Evolutionary conservation across 176 grass and related monocot genomes (phyloP), one percentile per base, ranked within the genome.

Genomic region (Eleusine indica): DNA sequence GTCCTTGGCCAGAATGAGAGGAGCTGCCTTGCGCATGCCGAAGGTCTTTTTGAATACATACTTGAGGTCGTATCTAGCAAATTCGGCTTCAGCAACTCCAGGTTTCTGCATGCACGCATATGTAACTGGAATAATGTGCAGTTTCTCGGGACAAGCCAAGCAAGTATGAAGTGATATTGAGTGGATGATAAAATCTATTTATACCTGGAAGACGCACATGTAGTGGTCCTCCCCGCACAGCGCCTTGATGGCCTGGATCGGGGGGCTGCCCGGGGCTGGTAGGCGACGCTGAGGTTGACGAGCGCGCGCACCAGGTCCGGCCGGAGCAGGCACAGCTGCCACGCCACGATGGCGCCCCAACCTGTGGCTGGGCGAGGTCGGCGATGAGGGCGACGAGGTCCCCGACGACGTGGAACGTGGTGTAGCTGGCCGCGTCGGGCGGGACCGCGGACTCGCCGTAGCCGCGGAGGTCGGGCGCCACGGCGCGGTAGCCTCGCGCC

Each of bases 351-450:
- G 68, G 94, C 89, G 69, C 94, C 94, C 94, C 94, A 97, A 94
- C 93, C 79, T 87, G 76, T 7, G 85, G 86, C 73, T 67, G 89
- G 21, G 19, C 94, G 81, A 97, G 78, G 56, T 88, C 79, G 52
- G 90, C 79, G 91, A 97, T 78, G 78, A 97, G 94, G 43, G 86
- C 91, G 78, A 97, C 82, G 76, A 97, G 83, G 87, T 97, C 94
- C 12, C 94, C 94, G 52, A 93, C 88, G 81, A 93, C 12, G 77
- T 97, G 94, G 83, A 93, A 91, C 60, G 68, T 28, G 81, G 89
- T 74, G 87, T 96, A 96, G 53, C 35, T 28, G 47, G 32, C 46
- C 35, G 35, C 11, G 53, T 70, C 86, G 14, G 82, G 29, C 3
- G 91, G 94, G 11, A 38, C 85, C 18, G 76, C 74, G 65, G 91